Evolutionary conservation across 257 asterid species (phyloP).

Genomic region (Salvia hispanica): DNA sequence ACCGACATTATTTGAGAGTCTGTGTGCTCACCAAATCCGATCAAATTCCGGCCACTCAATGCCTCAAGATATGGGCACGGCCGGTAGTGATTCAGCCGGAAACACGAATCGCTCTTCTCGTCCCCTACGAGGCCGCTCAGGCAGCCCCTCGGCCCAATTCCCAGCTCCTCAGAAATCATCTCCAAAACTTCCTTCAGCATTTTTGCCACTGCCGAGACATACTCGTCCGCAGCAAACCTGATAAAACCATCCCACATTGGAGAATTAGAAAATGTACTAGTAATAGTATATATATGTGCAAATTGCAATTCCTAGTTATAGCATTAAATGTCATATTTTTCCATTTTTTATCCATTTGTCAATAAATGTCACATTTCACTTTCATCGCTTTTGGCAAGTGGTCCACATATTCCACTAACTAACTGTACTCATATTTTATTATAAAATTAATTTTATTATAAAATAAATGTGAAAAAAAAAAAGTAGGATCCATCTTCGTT

Average conservation of each 20-base stretch:
- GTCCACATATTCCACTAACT: no score
- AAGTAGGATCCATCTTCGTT: no score
- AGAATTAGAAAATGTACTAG: no score
- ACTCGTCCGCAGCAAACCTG: slow-evolving; percentile 37
- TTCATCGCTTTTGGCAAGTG: no score
- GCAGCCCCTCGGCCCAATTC: slow-evolving; percentile 17
- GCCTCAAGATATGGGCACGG: slow-evolving; percentile 45
- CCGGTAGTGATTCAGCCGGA: slow-evolving; percentile 53
- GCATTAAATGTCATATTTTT: no score
- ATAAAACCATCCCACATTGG: not conserved
- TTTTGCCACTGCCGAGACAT: slow-evolving; percentile 26
- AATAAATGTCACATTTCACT: no score
- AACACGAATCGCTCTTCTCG: slow-evolving; percentile 40
- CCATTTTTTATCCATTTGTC: no score
- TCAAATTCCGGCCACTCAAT: slow-evolving; percentile 38
- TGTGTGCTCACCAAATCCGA: slow-evolving; percentile 54
- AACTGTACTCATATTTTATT: no score
- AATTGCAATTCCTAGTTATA: no score
- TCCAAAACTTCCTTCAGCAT: slow-evolving; percentile 41
- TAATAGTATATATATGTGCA: no score
- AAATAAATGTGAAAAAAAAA: no score
- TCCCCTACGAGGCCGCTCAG: slow-evolving; percentile 40
- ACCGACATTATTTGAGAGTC: slow-evolving; percentile 57
- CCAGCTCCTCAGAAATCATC: slow-evolving; percentile 41
- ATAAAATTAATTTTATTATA: no score